Evolutionary conservation across 352 stramenopile species (phyloP).

Genomic region (Pythium monospermum): DNA sequence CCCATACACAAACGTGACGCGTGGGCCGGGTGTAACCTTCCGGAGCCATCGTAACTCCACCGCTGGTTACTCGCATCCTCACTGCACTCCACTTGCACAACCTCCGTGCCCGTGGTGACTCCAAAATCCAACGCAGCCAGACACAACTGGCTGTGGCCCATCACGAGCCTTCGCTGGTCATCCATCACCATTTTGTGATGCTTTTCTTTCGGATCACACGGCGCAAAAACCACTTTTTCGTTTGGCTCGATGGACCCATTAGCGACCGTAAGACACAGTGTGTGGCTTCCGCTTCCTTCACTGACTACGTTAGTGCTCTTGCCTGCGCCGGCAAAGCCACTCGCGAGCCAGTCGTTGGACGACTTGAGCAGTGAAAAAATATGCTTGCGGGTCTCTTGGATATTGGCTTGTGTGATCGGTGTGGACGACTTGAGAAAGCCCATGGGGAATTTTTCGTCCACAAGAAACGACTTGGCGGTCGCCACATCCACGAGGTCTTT

Average conservation of each 20-base stretch:
- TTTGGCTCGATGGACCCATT: not conserved
- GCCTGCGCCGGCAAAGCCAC: too few relatives aligned
- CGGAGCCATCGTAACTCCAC: slow-evolving; percentile 15
- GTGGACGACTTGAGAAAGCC: slow-evolving; percentile 21
- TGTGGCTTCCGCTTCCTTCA: not conserved
- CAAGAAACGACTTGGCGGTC: slow-evolving; percentile 22
- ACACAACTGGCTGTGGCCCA: slow-evolving; percentile 2
- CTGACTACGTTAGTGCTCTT: too few relatives aligned
- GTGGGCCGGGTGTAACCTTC: slow-evolving; percentile 6
- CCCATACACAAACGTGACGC: slow-evolving; percentile 9
- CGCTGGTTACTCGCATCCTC: slow-evolving; percentile 14
- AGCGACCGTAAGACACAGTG: slow-evolving; percentile 5
- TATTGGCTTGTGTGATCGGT: slow-evolving; percentile 12
- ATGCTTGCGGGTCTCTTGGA: slow-evolving; percentile 10
- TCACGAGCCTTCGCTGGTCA: slow-evolving; percentile 5
- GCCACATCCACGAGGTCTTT: slow-evolving; percentile 9
- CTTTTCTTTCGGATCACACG: not conserved
- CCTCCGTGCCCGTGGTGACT: not conserved
- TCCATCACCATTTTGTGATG: slow-evolving; percentile 6
- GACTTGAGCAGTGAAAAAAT: slow-evolving; percentile 1
- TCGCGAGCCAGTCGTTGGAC: not conserved
- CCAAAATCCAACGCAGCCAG: not conserved
- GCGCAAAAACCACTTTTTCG: not conserved
- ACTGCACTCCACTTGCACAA: slow-evolving; percentile 10
- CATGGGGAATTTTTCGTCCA: slow-evolving; percentile 23